Percentiles rank a stretch among this genome's conserved stretches.
phyloP scores from a whole-genome alignment of 495 filamentous ascomycete species.

The Aspergillus cristatus region DNA sequence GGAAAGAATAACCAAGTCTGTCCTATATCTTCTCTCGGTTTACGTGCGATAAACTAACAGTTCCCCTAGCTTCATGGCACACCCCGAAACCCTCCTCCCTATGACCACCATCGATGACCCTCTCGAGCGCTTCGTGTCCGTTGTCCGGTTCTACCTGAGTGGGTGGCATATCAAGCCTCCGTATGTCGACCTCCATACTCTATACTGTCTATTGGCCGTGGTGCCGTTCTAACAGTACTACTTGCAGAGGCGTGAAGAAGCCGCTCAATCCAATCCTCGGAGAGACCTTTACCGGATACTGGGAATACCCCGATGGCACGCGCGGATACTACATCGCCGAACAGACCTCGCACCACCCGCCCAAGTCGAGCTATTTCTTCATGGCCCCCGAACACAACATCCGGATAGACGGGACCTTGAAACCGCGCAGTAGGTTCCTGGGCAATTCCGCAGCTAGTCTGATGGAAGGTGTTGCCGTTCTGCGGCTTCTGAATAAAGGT shows the following conservation, averaged over 20 bases:
- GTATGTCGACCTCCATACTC: conserved; percentile 44
- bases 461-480: conserved; percentile 91
- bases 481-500: conserved; percentile 73
- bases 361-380: conserved; percentile 98
- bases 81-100: conserved; percentile 87
- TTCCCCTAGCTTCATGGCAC: conserved; percentile 85
- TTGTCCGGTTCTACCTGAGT: conserved; percentile 95
- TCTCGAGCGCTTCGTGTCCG: conserved; percentile 79
- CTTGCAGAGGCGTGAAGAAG: conserved; percentile 86
- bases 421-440: conserved; percentile 92
- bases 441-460: conserved; percentile 96
- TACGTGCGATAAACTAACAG: conserved; percentile 1
- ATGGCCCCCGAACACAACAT: conserved; percentile 95
- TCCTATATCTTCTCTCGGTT: not conserved
- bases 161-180: conserved; percentile 98
- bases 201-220: conserved; percentile 10
- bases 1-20: conserved; percentile 95
- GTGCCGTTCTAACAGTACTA: conserved; percentile 4
- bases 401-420: conserved; percentile 89
- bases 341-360: conserved; percentile 93
- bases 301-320: conserved; percentile 83
- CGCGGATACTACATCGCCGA: conserved; percentile 93
- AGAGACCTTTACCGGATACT: conserved; percentile 90
- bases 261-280: conserved; percentile 95
- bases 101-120: conserved; percentile 87